phyloP scores from a whole-genome alignment of 768 basidiomycete species.

The Psilocybe cyanescens region DNA sequence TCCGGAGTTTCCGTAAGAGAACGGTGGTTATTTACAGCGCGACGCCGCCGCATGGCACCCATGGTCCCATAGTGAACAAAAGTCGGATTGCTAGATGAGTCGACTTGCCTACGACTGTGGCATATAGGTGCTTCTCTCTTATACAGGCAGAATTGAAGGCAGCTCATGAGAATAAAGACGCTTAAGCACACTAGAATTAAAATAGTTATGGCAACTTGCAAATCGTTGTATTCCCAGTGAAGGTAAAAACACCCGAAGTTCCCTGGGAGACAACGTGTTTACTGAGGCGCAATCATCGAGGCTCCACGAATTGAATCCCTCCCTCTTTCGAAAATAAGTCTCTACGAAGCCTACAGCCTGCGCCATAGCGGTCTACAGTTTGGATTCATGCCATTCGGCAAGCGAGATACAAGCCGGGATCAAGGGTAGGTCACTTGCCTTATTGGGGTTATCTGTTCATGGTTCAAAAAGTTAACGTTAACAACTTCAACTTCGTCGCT shows the following conservation, averaged over 20 bases:
- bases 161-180: neutral
- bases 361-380: neutral
- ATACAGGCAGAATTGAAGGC: neutral
- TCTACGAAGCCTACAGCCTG: neutral
- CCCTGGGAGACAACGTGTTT: slow-evolving; percentile 31
- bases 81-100: neutral
- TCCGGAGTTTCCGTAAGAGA: neutral
- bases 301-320: slow-evolving; percentile 2
- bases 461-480: slow-evolving; percentile 27
- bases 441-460: slow-evolving; percentile 28
- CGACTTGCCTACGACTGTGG: neutral
- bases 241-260: slow-evolving; percentile 8
- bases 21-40: neutral
- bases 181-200: neutral
- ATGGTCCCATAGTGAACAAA: neutral
- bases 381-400: neutral
- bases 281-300: slow-evolving; percentile 4
- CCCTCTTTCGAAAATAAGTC: slow-evolving; percentile 2
- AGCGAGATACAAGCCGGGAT: slow-evolving; percentile 1
- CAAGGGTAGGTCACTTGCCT: slow-evolving; percentile 28
- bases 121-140: neutral
- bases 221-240: neutral
- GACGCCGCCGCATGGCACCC: neutral
- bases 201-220: slow-evolving; percentile 20
- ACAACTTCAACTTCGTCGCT: neutral